Evolutionary conservation across 2,329 filamentous ascomycete species (phyloP), one percentile per base, ranked within the genome.

Genomic region (Scedosporium minutisporum): DNA sequence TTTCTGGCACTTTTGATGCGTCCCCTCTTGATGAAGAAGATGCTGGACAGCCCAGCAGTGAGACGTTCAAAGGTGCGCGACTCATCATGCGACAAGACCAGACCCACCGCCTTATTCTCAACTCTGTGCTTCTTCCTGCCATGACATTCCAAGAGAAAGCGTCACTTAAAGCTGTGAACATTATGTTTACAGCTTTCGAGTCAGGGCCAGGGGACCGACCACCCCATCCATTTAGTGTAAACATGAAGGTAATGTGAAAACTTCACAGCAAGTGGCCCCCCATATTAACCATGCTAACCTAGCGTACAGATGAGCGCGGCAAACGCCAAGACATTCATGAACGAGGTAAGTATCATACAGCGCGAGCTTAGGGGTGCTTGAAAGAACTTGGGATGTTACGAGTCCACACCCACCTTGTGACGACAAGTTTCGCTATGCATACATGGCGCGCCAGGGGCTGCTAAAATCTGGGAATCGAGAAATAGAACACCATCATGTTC

Each of bases 11-110:
- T 16, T 86, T 87, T 64, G 82, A 86, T 67, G 78, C 78, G 18
- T 85, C 83, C 4, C 72, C 72, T 16, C 69, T 83, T 3, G 79
- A 81, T 60, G 73, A 79, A 3, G 77, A 81, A 18, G 76, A 78
- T 12, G 23, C 18, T 1, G 21, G 18, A 23, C 21, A 21, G 23
- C 18, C 51, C 1, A 72, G 72, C 10, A 73, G 69, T 42, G 27
- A 42, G 16, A 66, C 68, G 18, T 74, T 77, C 60, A 81, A 82
- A 66, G 78, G 84, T 63, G 82, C 88, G 25, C 88, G 93, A 51
- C 83, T 97, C 67, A 83, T 97, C 65, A 92, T 97, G 86, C 88
- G 93, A 18, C 91, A 96, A 67, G 93, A 97, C 70, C 91, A 92
- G 64, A 95, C 91, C 1, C 87, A 93, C 69, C 85, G 91, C 23